Base-by-base conservation (phyloP, 2,329 filamentous ascomycete genomes). In the Beauveria brongniartii region DNA sequence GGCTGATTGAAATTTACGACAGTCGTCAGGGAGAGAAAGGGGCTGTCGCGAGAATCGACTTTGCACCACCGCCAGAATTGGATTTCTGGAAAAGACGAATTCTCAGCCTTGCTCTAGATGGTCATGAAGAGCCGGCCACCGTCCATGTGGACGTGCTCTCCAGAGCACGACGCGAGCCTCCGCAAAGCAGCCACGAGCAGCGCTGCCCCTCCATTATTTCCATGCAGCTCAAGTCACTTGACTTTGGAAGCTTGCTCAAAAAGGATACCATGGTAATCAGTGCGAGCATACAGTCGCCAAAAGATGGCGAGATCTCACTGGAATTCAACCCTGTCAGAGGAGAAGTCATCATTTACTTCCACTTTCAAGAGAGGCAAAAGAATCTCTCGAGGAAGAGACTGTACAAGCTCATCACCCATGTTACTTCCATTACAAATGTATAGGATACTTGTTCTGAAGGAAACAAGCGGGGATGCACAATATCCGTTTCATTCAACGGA, bases 241-340 rank as follows among this genome's bases (percentile, higher is more conserved):
- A 84, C 20, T 88, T 92, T 65, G 89, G 90, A 0, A 75, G 84
- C 46, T 78, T 85, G 73, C 66, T 80, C 1, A 72, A 78, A 1
- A 78, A 82, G 5, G 74, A 73, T 3, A 75, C 76, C 0, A 84
- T 92, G 78, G 81, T 86, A 69, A 71, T 78, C 9, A 82, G 90
- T 78, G 80, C 80, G 57, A 79, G 76, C 3, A 65, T 76, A 34
- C 26, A 61, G 2, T 55, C 61, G 2, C 3, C 28, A 1, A 52
- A 40, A 3, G 9, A 51, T 6, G 60, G 60, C 2, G 63, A 65
- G 1, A 30, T 75, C 5, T 68, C 63, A 18, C 41, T 77, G 12
- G 69, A 71, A 51, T 55, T 75, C 1, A 69, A 75, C 43, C 41
- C 53, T 1, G 37, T 18, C 16, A 54, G 22, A 18, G 67, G 72